These are phyloP conservation scores for Monosporascus sp. DNA, from an alignment of 2,329 filamentous ascomycete genomes.

Conservation along the genomic window DNA sequence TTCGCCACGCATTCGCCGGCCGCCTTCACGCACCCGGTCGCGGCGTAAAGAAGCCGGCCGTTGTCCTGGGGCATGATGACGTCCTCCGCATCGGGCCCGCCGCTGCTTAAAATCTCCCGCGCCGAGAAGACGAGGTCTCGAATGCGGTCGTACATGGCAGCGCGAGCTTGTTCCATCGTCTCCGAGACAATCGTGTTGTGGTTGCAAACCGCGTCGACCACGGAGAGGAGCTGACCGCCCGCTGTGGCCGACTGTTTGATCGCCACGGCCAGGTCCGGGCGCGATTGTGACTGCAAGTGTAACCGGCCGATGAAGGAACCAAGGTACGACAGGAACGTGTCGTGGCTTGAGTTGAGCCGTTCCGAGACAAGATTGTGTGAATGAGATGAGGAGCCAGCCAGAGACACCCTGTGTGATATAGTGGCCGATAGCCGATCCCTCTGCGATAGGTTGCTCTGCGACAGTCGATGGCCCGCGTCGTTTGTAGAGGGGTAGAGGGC, in stretches of 20 bases:
- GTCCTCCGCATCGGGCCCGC: constrained; percentile 67
- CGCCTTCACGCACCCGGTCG: constrained; percentile 82
- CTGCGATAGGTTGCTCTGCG: constrained; percentile 32
- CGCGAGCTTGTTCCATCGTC: constrained; percentile 63
- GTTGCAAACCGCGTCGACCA: constrained; percentile 77
- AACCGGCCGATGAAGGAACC: constrained; percentile 88
- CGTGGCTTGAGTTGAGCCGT: constrained; percentile 73
- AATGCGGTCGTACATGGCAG: constrained; percentile 74
- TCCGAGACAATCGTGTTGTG: constrained; percentile 67
- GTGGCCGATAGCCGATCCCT: constrained; percentile 46
- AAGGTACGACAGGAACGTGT: constrained; percentile 83
- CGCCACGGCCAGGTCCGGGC: constrained; percentile 73
- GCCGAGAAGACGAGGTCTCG: constrained; percentile 77
- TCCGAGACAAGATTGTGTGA: constrained; percentile 77
- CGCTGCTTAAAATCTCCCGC: constrained; percentile 68
- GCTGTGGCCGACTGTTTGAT: constrained; percentile 81
- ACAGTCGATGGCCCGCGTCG: constrained; percentile 26
- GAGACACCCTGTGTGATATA: constrained; percentile 71
- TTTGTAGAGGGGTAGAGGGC: constrained; percentile 34
- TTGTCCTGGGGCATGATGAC: constrained; percentile 78
- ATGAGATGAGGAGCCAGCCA: constrained; percentile 62
- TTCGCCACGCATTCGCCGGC: constrained; percentile 89
- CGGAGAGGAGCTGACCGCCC: constrained; percentile 70
- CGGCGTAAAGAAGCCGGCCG: constrained; percentile 67
- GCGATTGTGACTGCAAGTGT: constrained; percentile 87